phyloP scores from a whole-genome alignment of 2,329 filamentous ascomycete species.

The Beauveria sp. region DNA sequence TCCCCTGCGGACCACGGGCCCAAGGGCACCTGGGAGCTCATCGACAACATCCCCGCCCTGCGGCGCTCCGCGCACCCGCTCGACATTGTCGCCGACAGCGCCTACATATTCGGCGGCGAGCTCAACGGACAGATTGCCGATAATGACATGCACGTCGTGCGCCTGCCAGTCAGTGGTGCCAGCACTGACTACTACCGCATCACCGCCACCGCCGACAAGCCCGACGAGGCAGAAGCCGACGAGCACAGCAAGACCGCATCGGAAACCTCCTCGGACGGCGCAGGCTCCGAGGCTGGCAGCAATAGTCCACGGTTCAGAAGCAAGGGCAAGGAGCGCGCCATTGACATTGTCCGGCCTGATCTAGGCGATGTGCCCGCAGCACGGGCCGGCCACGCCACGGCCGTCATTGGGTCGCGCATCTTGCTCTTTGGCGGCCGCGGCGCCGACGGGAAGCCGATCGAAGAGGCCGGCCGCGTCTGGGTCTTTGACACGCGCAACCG shows the following conservation, averaged over 20 bases:
- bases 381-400: conserved; percentile 66
- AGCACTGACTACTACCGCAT: conserved; percentile 53
- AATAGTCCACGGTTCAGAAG: conserved; percentile 16
- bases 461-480: conserved; percentile 71
- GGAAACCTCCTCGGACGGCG: conserved; percentile 21
- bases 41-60: conserved; percentile 45
- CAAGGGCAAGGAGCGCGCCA: conserved; percentile 34
- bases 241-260: conserved; percentile 12
- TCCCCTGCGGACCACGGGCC: conserved; percentile 18
- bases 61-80: conserved; percentile 69
- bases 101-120: conserved; percentile 74
- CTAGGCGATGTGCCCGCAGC: conserved; percentile 50
- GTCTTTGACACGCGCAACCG: conserved; percentile 59
- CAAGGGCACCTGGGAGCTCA: conserved; percentile 54
- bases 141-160: conserved; percentile 62
- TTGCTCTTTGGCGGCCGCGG: conserved; percentile 73
- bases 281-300: conserved; percentile 28
- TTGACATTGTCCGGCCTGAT: conserved; percentile 16
- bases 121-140: conserved; percentile 59
- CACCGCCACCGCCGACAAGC: conserved; percentile 38
- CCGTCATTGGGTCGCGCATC: conserved; percentile 60
- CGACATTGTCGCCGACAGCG: conserved; percentile 47
- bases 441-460: conserved; percentile 63
- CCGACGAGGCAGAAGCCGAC: conserved; percentile 21
- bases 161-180: conserved; percentile 49